These are phyloP conservation scores for Penicillium glabrum DNA, from an alignment of 2,329 filamentous ascomycete genomes.

Conservation along the genomic window DNA sequence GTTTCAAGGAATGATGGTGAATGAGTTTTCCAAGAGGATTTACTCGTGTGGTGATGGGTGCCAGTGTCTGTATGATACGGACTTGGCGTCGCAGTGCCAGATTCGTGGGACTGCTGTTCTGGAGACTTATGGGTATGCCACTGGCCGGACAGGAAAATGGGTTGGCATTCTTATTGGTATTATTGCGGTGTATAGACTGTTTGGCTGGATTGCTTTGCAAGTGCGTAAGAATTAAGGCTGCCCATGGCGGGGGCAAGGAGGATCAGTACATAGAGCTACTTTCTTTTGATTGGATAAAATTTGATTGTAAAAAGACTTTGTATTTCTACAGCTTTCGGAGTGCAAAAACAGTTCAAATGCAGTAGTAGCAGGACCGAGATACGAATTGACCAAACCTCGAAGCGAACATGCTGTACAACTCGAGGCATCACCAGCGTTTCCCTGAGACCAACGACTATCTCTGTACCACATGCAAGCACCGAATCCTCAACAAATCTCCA, in stretches of 20 bases:
- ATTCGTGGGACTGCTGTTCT: slow-evolving; percentile 72
- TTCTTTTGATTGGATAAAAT: too few species aligned
- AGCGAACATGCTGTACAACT: background rate
- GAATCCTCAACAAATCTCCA: background rate
- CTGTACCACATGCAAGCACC: background rate
- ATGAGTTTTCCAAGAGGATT: slow-evolving; percentile 68
- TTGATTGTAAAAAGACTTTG: background rate
- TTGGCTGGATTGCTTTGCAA: slow-evolving; percentile 63
- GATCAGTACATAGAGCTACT: background rate
- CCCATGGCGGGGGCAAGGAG: background rate
- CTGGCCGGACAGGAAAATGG: slow-evolving; percentile 64
- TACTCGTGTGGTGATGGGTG: slow-evolving; percentile 63
- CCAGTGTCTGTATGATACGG: slow-evolving; percentile 69
- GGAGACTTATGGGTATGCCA: slow-evolving; percentile 66
- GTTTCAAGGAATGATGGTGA: slow-evolving; percentile 92
- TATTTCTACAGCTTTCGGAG: background rate
- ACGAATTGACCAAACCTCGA: background rate
- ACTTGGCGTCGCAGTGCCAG: slow-evolving; percentile 62
- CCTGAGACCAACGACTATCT: background rate
- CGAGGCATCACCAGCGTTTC: background rate
- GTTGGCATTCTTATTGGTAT: slow-evolving; percentile 78
- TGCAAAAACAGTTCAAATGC: background rate
- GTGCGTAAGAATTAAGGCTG: slow-evolving; percentile 10
- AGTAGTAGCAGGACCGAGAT: background rate
- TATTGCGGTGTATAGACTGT: slow-evolving; percentile 68